These are phyloP conservation scores for Raffaelea arxii DNA, from an alignment of 2,329 filamentous ascomycete genomes.

Conservation along the genomic window DNA sequence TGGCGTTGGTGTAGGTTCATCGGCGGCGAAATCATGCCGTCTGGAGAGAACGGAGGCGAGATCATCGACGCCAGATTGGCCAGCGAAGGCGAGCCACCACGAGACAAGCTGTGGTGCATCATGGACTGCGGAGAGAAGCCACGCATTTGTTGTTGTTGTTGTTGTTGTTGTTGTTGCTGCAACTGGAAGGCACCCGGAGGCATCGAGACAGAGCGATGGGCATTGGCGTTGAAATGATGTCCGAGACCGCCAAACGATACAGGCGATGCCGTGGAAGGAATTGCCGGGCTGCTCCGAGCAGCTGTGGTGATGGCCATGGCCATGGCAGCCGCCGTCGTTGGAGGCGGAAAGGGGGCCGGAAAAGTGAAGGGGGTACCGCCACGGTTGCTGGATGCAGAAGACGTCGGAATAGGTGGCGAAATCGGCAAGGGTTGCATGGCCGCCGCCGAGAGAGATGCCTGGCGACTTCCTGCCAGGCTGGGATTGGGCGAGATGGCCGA, in stretches of 20 bases:
- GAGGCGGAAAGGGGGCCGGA: slow-evolving; percentile 42
- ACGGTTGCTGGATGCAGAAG: slow-evolving; percentile 66
- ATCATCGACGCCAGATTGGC: slow-evolving; percentile 44
- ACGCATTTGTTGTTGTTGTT: slow-evolving; percentile 43
- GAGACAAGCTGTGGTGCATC: slow-evolving; percentile 39
- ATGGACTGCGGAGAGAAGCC: slow-evolving; percentile 49
- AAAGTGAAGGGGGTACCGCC: slow-evolving; percentile 47
- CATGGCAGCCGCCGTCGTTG: neutral
- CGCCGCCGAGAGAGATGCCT: slow-evolving; percentile 60
- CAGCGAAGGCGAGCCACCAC: slow-evolving; percentile 56
- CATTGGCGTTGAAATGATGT: slow-evolving; percentile 54
- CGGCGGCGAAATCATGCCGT: slow-evolving; percentile 33
- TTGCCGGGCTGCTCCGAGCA: slow-evolving; percentile 37
- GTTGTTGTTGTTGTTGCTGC: slow-evolving; percentile 35
- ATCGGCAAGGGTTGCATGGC: slow-evolving; percentile 66
- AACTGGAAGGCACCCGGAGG: slow-evolving; percentile 56
- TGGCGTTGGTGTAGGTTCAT: slow-evolving; percentile 41
- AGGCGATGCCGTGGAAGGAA: slow-evolving; percentile 62
- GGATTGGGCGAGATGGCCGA: slow-evolving; percentile 60
- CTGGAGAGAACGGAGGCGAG: slow-evolving; percentile 54
- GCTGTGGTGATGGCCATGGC: slow-evolving; percentile 30
- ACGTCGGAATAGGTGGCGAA: slow-evolving; percentile 73
- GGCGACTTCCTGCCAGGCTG: slow-evolving; percentile 48
- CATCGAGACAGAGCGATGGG: slow-evolving; percentile 63
- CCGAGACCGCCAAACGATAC: slow-evolving; percentile 49